Conservation (phyloP, 495 filamentous ascomycete species). For the Lophiostoma macrostomum region DNA sequence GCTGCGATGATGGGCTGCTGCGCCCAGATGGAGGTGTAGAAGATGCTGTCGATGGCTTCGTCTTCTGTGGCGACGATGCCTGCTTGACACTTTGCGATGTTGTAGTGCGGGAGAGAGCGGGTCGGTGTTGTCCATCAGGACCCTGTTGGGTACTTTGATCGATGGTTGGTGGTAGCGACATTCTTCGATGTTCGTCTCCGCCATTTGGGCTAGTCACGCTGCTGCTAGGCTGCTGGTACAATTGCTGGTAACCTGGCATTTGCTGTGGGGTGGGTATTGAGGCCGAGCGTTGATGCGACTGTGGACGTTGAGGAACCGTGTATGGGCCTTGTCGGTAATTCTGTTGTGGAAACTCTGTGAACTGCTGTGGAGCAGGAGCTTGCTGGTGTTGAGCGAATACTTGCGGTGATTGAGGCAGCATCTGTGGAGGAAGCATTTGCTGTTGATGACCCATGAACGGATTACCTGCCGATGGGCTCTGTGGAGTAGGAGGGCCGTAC, state of each 20-base stretch:
- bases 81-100: conserved; percentile 8
- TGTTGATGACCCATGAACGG: conserved; percentile 18
- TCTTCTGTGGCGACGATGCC: not conserved
- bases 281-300: conserved; percentile 40
- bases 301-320: conserved; percentile 19
- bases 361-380: conserved; percentile 35
- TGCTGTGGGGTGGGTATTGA: conserved; percentile 43
- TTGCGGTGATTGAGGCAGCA: conserved; percentile 40
- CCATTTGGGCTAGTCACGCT: conserved; percentile 23
- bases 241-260: conserved; percentile 17
- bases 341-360: conserved; percentile 29
- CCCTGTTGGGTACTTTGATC: conserved; percentile 1
- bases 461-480: not conserved
- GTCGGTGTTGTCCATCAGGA: conserved; percentile 3
- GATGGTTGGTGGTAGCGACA: conserved; percentile 40
- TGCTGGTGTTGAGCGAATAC: conserved; percentile 38
- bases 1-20: conserved; percentile 20
- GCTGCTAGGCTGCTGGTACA: conserved; percentile 24
- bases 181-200: conserved; percentile 37
- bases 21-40: conserved; percentile 4
- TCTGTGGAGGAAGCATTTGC: conserved; percentile 44
- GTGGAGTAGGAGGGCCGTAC: not conserved
- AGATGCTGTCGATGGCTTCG: not conserved
- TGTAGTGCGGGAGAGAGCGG: conserved; percentile 11
- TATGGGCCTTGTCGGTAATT: conserved; percentile 16